A percentile compares a stretch with the other conserved stretches of the same genome.
Conservation (phyloP, 345 rosid genomes). For the Rubroshorea leprosula region DNA sequence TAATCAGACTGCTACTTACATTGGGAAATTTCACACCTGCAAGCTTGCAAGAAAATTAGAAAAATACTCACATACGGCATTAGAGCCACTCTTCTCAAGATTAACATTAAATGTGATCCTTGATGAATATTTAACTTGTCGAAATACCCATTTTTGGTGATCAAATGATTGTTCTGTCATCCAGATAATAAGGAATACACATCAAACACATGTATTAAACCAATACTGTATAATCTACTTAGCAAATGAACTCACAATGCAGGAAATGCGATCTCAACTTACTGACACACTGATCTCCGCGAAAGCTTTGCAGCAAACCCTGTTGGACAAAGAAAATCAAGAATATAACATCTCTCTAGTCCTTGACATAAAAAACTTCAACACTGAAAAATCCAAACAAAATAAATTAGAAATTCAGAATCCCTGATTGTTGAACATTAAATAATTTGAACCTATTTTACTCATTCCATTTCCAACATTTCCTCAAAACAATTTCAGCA, state of each 20-base stretch:
- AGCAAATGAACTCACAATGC: neutral
- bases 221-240: neutral
- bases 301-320: conserved; percentile 40
- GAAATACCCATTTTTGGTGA: conserved; percentile 54
- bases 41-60: conserved; percentile 55
- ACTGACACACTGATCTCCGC: conserved; percentile 46
- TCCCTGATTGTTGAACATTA: neutral
- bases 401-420: neutral
- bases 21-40: conserved; percentile 15
- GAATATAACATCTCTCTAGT: conserved; percentile 58
- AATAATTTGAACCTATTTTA: too few species aligned
- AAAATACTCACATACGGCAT: conserved; percentile 55
- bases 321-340: conserved; percentile 58
- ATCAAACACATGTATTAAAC: neutral
- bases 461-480: neutral
- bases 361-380: conserved; percentile 48
- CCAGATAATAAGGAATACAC: too few species aligned
- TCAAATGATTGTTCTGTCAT: conserved; percentile 20
- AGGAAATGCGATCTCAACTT: conserved; percentile 21
- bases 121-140: conserved; percentile 26
- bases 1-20: too few species aligned
- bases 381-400: conserved; percentile 2
- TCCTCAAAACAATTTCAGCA: too few species aligned
- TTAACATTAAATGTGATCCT: conserved; percentile 35
- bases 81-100: conserved; percentile 63